Evolutionary conservation across 345 rosid genomes (phyloP).

Genomic region (Citropsis articulata): DNA sequence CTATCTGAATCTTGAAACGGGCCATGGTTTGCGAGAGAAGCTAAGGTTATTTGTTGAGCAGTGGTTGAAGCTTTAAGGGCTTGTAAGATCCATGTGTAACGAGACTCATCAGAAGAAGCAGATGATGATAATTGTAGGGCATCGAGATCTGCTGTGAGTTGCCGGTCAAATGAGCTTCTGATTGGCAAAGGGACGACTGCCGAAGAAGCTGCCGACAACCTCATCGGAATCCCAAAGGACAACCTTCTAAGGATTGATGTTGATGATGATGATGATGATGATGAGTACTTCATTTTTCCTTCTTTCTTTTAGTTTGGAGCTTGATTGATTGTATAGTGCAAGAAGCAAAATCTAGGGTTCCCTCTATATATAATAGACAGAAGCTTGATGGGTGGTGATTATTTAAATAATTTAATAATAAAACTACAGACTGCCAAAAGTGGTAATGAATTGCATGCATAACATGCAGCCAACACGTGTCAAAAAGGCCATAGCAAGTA

Average conservation of each 20-base stretch:
- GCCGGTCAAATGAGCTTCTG: background rate
- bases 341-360: background rate
- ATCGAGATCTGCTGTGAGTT: background rate
- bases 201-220: background rate
- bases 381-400: background rate
- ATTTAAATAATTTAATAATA: background rate
- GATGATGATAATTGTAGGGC: background rate
- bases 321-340: background rate
- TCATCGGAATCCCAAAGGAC: background rate
- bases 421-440: background rate
- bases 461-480: background rate
- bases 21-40: background rate
- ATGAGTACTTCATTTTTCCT: constrained; percentile 2
- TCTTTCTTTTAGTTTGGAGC: background rate
- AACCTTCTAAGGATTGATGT: background rate
- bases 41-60: background rate
- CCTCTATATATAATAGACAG: background rate
- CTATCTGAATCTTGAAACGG: background rate
- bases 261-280: background rate
- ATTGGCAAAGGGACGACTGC: constrained; percentile 7
- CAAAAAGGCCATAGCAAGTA: background rate
- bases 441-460: background rate
- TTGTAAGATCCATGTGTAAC: background rate
- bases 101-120: background rate
- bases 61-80: constrained; percentile 6